Percentiles rank a stretch among this genome's conserved stretches.
phyloP scores from a whole-genome alignment of 257 asterid species.

The Fraxinus quadrangulata region DNA sequence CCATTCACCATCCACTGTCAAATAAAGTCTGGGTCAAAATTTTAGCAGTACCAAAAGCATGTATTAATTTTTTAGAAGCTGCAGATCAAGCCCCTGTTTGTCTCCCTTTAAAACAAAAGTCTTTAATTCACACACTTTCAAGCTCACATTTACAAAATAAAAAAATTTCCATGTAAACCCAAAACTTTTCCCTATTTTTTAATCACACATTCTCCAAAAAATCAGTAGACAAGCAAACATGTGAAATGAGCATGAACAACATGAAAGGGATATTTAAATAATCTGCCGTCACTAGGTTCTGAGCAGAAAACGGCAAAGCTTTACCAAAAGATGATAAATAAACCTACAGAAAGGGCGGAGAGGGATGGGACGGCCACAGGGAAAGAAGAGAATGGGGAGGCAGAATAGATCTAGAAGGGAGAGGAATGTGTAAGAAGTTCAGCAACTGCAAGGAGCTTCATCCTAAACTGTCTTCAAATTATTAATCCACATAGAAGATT shows the following conservation, averaged over 20 bases:
- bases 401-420: not conserved
- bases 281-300: not conserved
- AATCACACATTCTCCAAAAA: too few relatives aligned
- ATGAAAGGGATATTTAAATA: not conserved
- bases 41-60: constrained; percentile 6
- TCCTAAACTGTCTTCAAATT: constrained; percentile 9
- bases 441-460: constrained; percentile 16
- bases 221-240: not conserved
- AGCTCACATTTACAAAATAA: too few relatives aligned
- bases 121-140: too few relatives aligned
- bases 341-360: not conserved
- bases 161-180: too few relatives aligned
- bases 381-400: not conserved
- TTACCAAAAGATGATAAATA: not conserved
- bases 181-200: too few relatives aligned
- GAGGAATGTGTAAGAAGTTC: not conserved
- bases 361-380: not conserved
- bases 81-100: not conserved
- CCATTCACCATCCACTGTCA: constrained; percentile 97
- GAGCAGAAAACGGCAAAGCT: not conserved
- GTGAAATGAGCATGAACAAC: not conserved
- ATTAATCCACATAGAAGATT: constrained; percentile 3
- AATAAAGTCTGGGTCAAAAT: constrained; percentile 21
- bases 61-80: not conserved
- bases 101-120: too few relatives aligned